Evolutionary conservation across 768 basidiomycete species (phyloP).

Genomic region (Trametes elegans): DNA sequence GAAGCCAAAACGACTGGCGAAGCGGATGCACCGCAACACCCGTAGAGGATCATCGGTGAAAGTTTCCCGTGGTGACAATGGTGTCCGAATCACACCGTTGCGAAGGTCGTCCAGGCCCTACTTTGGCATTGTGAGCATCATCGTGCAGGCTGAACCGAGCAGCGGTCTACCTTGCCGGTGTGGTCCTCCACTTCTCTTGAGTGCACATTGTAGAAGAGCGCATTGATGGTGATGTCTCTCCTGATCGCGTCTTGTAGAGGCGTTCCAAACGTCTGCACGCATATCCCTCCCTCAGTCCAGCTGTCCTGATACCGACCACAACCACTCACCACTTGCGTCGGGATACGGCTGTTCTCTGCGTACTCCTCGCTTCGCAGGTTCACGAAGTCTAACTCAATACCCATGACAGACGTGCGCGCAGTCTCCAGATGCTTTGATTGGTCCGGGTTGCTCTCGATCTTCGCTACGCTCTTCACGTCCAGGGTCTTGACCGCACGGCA

Average conservation of each 20-base stretch:
- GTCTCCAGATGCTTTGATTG: conserved; percentile 99
- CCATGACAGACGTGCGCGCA: conserved; percentile 78
- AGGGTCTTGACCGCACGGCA: conserved; percentile 50
- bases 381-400: conserved; percentile 87
- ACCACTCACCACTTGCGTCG: conserved; percentile 71
- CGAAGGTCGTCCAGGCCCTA: conserved; percentile 86
- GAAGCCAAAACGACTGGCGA: conserved; percentile 90
- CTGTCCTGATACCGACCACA: not conserved
- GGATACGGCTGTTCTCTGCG: conserved; percentile 83
- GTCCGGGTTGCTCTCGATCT: conserved; percentile 91
- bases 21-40: conserved; percentile 86
- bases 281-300: not conserved
- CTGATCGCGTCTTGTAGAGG: conserved; percentile 88
- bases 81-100: conserved; percentile 80
- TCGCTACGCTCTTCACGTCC: conserved; percentile 61
- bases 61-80: conserved; percentile 81
- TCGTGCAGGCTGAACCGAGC: not conserved
- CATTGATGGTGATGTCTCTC: conserved; percentile 93
- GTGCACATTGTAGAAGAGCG: conserved; percentile 95
- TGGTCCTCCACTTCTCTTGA: conserved; percentile 82
- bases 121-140: conserved; percentile 13
- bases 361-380: conserved; percentile 94
- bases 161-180: conserved; percentile 61
- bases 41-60: conserved; percentile 94
- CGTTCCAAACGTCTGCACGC: conserved; percentile 79